These are phyloP conservation scores for Pyricularia sp. DNA, from an alignment of 2,329 filamentous ascomycete genomes.

Conservation along the genomic window DNA sequence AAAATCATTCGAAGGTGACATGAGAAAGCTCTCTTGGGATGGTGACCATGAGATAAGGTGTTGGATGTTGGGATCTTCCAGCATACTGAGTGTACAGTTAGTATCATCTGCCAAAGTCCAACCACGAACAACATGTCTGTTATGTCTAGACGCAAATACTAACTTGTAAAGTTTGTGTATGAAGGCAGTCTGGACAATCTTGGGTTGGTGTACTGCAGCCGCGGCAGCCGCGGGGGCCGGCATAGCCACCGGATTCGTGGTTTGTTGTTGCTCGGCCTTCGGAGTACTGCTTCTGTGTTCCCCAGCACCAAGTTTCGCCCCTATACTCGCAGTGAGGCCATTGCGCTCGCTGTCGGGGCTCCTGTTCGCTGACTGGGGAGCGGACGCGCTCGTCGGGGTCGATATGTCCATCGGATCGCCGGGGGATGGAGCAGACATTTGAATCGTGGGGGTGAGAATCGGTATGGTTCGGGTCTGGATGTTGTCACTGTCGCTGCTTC, in stretches of 20 bases:
- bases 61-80: slow-evolving; percentile 87
- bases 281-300: slow-evolving; percentile 8
- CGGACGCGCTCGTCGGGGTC: slow-evolving; percentile 37
- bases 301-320: background rate
- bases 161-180: slow-evolving; percentile 99
- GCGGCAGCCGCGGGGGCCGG: slow-evolving; percentile 49
- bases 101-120: background rate
- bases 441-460: slow-evolving; percentile 46
- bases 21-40: slow-evolving; percentile 94
- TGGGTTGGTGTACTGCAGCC: slow-evolving; percentile 80
- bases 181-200: slow-evolving; percentile 96
- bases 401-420: slow-evolving; percentile 55
- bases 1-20: slow-evolving; percentile 95
- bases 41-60: slow-evolving; percentile 95
- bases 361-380: slow-evolving; percentile 32
- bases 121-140: background rate
- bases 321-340: slow-evolving; percentile 13
- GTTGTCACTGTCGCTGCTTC: slow-evolving; percentile 25
- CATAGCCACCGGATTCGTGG: slow-evolving; percentile 27
- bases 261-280: slow-evolving; percentile 21
- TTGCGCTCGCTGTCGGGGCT: slow-evolving; percentile 24
- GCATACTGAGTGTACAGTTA: slow-evolving; percentile 58
- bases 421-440: slow-evolving; percentile 48
- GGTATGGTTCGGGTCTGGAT: slow-evolving; percentile 46
- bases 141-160: slow-evolving; percentile 6